phyloP scores from a whole-genome alignment of 2,329 filamentous ascomycete species.

The Dactylonectria estremocensis region DNA sequence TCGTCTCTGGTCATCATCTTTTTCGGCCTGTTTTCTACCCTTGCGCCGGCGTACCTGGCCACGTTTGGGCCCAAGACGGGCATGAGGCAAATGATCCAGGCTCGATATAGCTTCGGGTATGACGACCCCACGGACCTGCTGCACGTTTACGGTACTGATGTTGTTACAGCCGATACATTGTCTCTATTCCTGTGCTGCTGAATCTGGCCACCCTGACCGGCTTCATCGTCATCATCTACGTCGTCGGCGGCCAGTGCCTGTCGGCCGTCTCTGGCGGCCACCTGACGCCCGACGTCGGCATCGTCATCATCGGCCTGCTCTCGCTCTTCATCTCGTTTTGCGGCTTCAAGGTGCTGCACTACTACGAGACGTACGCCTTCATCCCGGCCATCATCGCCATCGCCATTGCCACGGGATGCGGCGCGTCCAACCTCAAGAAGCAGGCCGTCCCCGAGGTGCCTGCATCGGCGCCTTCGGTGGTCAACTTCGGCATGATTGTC shows the following conservation, averaged over 20 bases:
- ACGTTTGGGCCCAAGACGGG: constrained; percentile 74
- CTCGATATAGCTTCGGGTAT: constrained; percentile 74
- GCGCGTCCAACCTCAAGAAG: constrained; percentile 63
- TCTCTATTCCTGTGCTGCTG: constrained; percentile 72
- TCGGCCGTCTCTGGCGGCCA: constrained; percentile 65
- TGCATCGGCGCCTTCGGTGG: constrained; percentile 61
- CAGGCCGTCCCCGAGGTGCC: constrained; percentile 61
- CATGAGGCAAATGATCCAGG: constrained; percentile 77
- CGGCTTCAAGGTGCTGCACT: constrained; percentile 70
- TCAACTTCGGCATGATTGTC: constrained; percentile 73
- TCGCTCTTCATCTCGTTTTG: constrained; percentile 74
- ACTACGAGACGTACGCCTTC: constrained; percentile 72
- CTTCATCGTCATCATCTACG: constrained; percentile 74
- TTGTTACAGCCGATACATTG: constrained; percentile 65
- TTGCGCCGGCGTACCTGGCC: constrained; percentile 70
- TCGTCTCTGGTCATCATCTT: constrained; percentile 74
- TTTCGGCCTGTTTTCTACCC: constrained; percentile 70
- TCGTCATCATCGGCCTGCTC: constrained; percentile 72
- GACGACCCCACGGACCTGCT: background rate
- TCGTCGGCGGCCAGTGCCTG: constrained; percentile 73
- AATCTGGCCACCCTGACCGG: constrained; percentile 75
- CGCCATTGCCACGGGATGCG: constrained; percentile 68
- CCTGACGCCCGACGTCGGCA: constrained; percentile 69
- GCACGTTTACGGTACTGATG: constrained; percentile 13
- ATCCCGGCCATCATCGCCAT: constrained; percentile 70